Evolutionary conservation across 495 filamentous ascomycete species (phyloP).

Genomic region (Aspergillus sclerotioniger): DNA sequence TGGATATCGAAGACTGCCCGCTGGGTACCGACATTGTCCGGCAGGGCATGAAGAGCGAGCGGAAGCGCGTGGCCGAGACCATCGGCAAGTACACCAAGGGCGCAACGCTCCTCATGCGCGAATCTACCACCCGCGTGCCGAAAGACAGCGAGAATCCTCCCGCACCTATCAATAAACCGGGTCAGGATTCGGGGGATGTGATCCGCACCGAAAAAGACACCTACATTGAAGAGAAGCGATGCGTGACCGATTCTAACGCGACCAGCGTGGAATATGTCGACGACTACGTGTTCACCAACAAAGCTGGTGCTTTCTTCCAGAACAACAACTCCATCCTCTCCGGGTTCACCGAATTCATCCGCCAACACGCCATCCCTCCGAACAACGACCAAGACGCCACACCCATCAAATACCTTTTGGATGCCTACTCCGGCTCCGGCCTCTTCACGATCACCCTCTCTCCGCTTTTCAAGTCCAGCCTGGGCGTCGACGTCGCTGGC

Average conservation of each 20-base stretch:
- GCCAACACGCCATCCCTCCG: conserved; percentile 65
- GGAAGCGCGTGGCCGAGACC: conserved; percentile 66
- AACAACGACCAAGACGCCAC: conserved; percentile 29
- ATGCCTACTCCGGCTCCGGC: conserved; percentile 95
- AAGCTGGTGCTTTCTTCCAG: conserved; percentile 93
- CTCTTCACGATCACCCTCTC: conserved; percentile 96
- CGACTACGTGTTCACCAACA: conserved; percentile 81
- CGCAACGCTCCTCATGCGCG: conserved; percentile 84
- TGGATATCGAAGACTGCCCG: conserved; percentile 97
- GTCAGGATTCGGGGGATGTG: conserved; percentile 35
- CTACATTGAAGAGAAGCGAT: conserved; percentile 76
- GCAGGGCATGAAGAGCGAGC: conserved; percentile 69
- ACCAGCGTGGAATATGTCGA: conserved; percentile 83
- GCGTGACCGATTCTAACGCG: conserved; percentile 80
- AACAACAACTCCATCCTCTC: conserved; percentile 99
- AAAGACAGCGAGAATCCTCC: conserved; percentile 36
- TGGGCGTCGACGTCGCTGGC: conserved; percentile 69
- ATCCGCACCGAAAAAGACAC: conserved; percentile 36
- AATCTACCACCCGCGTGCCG: conserved; percentile 70
- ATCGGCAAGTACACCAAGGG: conserved; percentile 72
- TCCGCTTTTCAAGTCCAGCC: conserved; percentile 65
- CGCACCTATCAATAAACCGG: conserved; percentile 13
- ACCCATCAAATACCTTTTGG: conserved; percentile 79
- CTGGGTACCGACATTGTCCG: conserved; percentile 86
- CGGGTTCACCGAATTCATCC: conserved; percentile 85